Percentiles rank a stretch among this genome's conserved stretches.
phyloP scores from a whole-genome alignment of 768 basidiomycete species.

The Leccinum longicurvipes region DNA sequence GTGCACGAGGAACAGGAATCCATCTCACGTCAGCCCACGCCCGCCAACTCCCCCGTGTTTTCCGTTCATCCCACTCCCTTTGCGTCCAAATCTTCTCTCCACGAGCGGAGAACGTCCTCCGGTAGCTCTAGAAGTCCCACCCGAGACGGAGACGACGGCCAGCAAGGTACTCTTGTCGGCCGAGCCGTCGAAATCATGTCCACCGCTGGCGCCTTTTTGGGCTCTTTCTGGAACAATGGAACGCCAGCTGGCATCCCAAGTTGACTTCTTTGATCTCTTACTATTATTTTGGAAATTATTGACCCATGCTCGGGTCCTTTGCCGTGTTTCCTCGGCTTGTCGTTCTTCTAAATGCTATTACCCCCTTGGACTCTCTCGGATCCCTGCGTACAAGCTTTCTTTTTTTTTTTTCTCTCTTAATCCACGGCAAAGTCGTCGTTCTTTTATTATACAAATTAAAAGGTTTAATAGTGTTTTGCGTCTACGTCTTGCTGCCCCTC shows the following conservation, averaged over 20 bases:
- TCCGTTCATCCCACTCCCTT: slow-evolving; percentile 25
- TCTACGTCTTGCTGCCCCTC: slow-evolving; percentile 4
- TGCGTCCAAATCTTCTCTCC: slow-evolving; percentile 6
- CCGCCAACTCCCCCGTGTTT: slow-evolving; percentile 58
- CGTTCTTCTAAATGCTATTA: slow-evolving; percentile 23
- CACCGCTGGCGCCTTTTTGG: slow-evolving; percentile 73
- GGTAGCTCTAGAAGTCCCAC: slow-evolving; percentile 24
- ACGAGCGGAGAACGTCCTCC: slow-evolving; percentile 18
- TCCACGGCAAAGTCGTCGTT: slow-evolving; percentile 2
- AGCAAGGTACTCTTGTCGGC: slow-evolving; percentile 47
- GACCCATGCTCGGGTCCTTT: slow-evolving; percentile 19
- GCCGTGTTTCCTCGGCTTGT: background rate
- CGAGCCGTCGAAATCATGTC: slow-evolving; percentile 78
- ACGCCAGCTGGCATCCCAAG: slow-evolving; percentile 18
- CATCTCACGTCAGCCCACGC: slow-evolving; percentile 49
- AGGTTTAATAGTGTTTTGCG: slow-evolving; percentile 25
- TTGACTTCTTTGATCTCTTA: slow-evolving; percentile 19
- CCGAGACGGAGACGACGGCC: slow-evolving; percentile 26
- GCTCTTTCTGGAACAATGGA: slow-evolving; percentile 50
- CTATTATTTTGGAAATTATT: slow-evolving; percentile 34
- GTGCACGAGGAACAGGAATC: slow-evolving; percentile 36
- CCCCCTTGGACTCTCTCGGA: slow-evolving; percentile 27
- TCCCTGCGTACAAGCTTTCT: slow-evolving; percentile 4
- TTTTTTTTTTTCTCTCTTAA: background rate
- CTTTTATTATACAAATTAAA: slow-evolving; percentile 22